Base-by-base conservation (phyloP, 257 asterid genomes). In the Avicennia marina region DNA sequence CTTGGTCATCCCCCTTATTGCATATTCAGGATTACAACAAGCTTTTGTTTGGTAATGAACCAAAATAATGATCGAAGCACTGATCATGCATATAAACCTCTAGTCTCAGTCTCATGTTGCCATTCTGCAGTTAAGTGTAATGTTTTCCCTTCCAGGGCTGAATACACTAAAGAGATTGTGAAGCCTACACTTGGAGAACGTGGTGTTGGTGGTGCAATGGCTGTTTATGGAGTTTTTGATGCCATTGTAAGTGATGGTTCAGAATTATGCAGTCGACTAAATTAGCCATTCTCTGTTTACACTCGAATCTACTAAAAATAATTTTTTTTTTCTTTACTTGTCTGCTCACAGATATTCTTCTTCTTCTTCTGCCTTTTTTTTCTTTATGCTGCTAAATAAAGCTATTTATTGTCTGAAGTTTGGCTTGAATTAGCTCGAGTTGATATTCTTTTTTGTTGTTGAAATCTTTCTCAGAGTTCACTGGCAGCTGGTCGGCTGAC, bases 131-230 rank as follows among this genome's bases (percentile, higher is more conserved):
- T 51, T 45, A 29, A 12, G 34, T 59, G 9, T 22, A 33, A 5
- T 61, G 40, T 58, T 54, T n/a, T 7, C 29, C 58, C 17, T 57
- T 65, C 20, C 76, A 87, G 98, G 96, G 96, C 96, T 59, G 96
- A 76, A 54, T 90, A 82, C 75, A 90, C 98, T n/a, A 90, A 87
- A 70, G 83, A 81, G 58, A 75, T 85, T 53, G 96, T 90, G 55
- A 67, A 79, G 72, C 98, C 98, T 40, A 60, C 61, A 26, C 88
- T 90, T 43, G 95, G 98, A n/a, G 95, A 87, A 75, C 81, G 78
- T 58, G 98, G 98, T 24, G 96, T 90, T 59, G 98, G 95, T 29
- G 98, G 95, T 63, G 93, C 81, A 65, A 90, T 90, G 96, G 96
- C 96, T 22, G 85, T 87, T 34, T 90, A 85, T 65, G 98, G 98